phyloP scores from a whole-genome alignment of 768 basidiomycete genomes.

The Lentinula lateritia region DNA sequence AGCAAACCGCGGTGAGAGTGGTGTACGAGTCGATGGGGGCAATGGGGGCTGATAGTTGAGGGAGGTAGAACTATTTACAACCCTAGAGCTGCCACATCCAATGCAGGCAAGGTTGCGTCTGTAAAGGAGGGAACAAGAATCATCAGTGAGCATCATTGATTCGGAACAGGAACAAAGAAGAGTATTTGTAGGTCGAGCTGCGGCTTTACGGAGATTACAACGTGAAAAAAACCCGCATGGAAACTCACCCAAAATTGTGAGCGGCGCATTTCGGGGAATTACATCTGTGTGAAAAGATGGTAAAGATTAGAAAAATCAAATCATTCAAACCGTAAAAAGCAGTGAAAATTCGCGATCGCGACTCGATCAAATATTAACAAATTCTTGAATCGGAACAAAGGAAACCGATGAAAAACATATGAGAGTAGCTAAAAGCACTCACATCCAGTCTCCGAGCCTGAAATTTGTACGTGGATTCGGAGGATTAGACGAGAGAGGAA shows the following conservation, averaged over 20 bases:
- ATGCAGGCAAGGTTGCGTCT: slow-evolving; percentile 78
- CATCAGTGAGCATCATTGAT: slow-evolving; percentile 35
- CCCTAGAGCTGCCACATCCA: slow-evolving; percentile 65
- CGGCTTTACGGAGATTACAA: slow-evolving; percentile 4
- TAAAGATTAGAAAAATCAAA: background rate
- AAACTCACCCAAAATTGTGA: slow-evolving; percentile 79
- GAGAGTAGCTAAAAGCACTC: slow-evolving; percentile 21
- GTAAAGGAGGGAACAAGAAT: slow-evolving; percentile 43
- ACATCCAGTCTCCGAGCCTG: slow-evolving; percentile 75
- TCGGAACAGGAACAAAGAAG: slow-evolving; percentile 12
- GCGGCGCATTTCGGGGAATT: slow-evolving; percentile 64
- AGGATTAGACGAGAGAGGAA: slow-evolving; percentile 62
- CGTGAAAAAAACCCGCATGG: slow-evolving; percentile 9
- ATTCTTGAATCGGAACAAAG: slow-evolving; percentile 11
- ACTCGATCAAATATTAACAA: slow-evolving; percentile 1
- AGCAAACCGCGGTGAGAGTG: slow-evolving; percentile 27
- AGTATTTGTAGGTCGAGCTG: slow-evolving; percentile 5
- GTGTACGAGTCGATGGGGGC: slow-evolving; percentile 16
- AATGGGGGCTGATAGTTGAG: slow-evolving; percentile 24
- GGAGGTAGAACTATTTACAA: slow-evolving; percentile 24
- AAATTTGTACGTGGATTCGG: slow-evolving; percentile 66
- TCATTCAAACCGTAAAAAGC: background rate
- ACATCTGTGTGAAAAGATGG: slow-evolving; percentile 40
- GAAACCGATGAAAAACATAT: slow-evolving; percentile 14
- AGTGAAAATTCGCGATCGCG: background rate